Conservation (phyloP, 2,329 filamentous ascomycete genomes). For the Aspergillus ustus region DNA sequence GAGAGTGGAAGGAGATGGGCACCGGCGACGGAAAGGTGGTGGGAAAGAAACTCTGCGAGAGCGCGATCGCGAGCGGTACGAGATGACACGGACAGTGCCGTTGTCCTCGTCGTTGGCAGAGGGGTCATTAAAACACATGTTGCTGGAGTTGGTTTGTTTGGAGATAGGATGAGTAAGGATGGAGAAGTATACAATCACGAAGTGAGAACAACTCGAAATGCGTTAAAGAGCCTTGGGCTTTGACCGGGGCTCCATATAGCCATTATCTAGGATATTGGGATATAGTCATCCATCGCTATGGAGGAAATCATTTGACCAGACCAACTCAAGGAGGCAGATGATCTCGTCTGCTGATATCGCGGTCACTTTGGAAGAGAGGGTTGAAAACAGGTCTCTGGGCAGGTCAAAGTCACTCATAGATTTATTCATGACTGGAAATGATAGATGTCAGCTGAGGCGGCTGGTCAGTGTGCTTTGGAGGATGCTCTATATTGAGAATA, state of each 20-base stretch:
- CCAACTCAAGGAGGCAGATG: constrained; percentile 16
- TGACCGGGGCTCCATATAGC: background rate
- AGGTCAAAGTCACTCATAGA: constrained; percentile 3
- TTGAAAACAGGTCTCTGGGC: background rate
- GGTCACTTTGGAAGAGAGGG: background rate
- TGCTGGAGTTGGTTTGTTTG: background rate
- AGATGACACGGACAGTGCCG: constrained; percentile 18
- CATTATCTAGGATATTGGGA: background rate
- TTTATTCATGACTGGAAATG: background rate
- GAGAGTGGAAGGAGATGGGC: background rate
- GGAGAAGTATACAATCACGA: background rate
- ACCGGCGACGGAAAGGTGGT: constrained; percentile 3
- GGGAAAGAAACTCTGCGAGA: constrained; percentile 18
- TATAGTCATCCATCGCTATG: background rate
- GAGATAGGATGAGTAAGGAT: background rate
- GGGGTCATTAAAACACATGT: constrained; percentile 26
- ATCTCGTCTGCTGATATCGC: constrained; percentile 19
- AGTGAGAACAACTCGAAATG: background rate
- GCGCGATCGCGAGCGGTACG: constrained; percentile 15
- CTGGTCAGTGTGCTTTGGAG: too few species aligned
- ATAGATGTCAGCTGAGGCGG: background rate
- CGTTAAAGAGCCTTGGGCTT: background rate
- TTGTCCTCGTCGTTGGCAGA: constrained; percentile 9
- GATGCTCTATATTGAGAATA: too few species aligned
- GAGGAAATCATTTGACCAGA: constrained; percentile 21